These are phyloP conservation scores for Silene uniflora DNA, from an alignment of 148 eudicot genomes.

Conservation along the genomic window DNA sequence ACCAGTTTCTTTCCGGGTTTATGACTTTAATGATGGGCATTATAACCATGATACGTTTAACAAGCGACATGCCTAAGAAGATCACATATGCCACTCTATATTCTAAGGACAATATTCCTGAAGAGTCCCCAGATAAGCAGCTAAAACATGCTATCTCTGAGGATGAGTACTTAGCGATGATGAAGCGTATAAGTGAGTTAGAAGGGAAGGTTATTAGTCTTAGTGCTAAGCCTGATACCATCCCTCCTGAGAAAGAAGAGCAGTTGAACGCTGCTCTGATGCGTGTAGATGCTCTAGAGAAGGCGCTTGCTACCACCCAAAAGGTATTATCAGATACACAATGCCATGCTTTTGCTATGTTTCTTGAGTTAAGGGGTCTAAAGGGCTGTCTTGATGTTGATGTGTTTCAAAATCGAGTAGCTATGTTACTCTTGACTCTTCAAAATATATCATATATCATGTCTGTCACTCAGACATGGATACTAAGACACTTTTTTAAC, in stretches of 20 bases:
- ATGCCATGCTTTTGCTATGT: neutral
- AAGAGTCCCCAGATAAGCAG: constrained; percentile 33
- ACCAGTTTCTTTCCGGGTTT: constrained; percentile 51
- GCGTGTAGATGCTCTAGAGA: constrained; percentile 68
- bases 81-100: constrained; percentile 58
- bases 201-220: constrained; percentile 71
- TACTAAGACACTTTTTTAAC: no score
- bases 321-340: constrained; percentile 42
- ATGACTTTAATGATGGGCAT: constrained; percentile 76
- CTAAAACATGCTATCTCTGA: constrained; percentile 39
- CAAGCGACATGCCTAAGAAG: constrained; percentile 67
- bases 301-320: constrained; percentile 60
- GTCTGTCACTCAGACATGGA: no score
- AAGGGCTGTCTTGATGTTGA: neutral
- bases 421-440: no score
- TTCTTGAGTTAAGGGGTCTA: no score
- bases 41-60: constrained; percentile 67
- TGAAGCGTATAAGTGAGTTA: constrained; percentile 77
- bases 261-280: constrained; percentile 62
- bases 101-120: constrained; percentile 40
- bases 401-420: no score
- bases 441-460: no score
- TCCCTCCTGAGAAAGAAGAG: constrained; percentile 87
- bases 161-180: constrained; percentile 53
- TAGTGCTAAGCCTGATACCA: constrained; percentile 38